A percentile compares a stretch with the other conserved stretches of the same genome.
Evolutionary conservation across 106 monocot species (phyloP).

Genomic region (Apostasia shenzhenica): DNA sequence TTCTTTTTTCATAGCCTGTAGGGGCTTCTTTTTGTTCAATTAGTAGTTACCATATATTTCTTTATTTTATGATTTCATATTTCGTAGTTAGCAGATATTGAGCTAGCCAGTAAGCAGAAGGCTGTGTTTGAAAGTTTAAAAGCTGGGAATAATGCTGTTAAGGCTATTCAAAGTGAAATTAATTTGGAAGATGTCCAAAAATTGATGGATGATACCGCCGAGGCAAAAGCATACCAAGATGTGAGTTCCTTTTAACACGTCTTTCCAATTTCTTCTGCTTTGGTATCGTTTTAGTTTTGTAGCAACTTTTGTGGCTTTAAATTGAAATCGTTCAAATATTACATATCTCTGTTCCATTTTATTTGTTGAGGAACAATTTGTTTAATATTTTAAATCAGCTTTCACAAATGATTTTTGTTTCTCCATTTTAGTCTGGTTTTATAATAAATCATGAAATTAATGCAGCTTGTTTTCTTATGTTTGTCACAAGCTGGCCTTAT

Average conservation of each 20-base stretch:
- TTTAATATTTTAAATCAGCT: too few relatives aligned
- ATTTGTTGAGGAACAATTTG: too few relatives aligned
- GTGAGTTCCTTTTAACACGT: slow-evolving; percentile 33
- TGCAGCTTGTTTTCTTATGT: too few relatives aligned
- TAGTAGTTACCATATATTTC: too few relatives aligned
- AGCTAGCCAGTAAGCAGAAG: slow-evolving; percentile 77
- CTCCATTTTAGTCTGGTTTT: too few relatives aligned
- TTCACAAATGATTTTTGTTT: too few relatives aligned
- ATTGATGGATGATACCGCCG: slow-evolving; percentile 89
- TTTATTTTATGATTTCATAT: background rate
- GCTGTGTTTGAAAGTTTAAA: slow-evolving; percentile 94
- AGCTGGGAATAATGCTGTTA: slow-evolving; percentile 74
- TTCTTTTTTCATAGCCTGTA: too few relatives aligned
- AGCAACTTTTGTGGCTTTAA: background rate
- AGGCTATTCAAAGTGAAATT: slow-evolving; percentile 90
- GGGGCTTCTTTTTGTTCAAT: too few relatives aligned
- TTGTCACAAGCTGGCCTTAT: too few relatives aligned
- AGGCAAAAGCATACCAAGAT: slow-evolving; percentile 98
- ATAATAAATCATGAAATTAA: too few relatives aligned
- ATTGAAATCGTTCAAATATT: too few relatives aligned
- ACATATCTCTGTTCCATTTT: too few relatives aligned
- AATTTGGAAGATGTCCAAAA: slow-evolving; percentile 94
- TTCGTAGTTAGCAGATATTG: slow-evolving; percentile 83
- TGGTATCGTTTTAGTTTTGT: background rate
- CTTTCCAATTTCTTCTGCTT: background rate